Evolutionary conservation across 352 stramenopile genomes (phyloP).

Genomic region (Phytophthora nicotianae): DNA sequence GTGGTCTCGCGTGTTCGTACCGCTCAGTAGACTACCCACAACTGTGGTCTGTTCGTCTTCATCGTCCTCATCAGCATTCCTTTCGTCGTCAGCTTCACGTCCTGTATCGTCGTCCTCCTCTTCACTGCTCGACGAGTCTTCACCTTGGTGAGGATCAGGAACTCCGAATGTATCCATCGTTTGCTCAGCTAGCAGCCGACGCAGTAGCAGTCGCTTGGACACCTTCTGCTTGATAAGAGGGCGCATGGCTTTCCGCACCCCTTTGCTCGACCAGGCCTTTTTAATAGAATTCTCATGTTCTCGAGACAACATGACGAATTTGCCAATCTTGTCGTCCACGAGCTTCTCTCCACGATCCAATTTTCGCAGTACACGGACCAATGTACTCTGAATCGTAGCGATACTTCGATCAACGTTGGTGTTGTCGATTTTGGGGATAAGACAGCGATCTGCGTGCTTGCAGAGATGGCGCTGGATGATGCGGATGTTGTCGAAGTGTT

Average conservation of each 20-base stretch:
- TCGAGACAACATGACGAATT: constrained; percentile 85
- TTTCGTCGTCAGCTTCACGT: constrained; percentile 48
- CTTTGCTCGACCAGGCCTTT: constrained; percentile 88
- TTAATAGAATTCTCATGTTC: constrained; percentile 90
- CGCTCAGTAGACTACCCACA: constrained; percentile 79
- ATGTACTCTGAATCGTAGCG: constrained; percentile 83
- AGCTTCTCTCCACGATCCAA: constrained; percentile 77
- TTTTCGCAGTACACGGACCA: constrained; percentile 84
- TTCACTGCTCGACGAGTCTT: constrained; percentile 82
- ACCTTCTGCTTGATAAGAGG: constrained; percentile 88
- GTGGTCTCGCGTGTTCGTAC: constrained; percentile 62
- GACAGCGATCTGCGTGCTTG: constrained; percentile 81
- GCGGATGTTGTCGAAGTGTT: constrained; percentile 91
- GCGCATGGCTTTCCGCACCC: constrained; percentile 85
- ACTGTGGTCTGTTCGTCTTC: constrained; percentile 83
- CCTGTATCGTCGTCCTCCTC: constrained; percentile 66
- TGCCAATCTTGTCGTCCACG: constrained; percentile 78
- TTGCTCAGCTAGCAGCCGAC: constrained; percentile 78
- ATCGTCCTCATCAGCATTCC: constrained; percentile 66
- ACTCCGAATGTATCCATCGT: constrained; percentile 46
- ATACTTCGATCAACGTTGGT: constrained; percentile 90
- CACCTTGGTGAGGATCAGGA: constrained; percentile 35
- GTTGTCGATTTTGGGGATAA: constrained; percentile 92
- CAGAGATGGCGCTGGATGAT: constrained; percentile 88
- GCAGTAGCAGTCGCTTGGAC: constrained; percentile 76